Percentiles rank a stretch among this genome's conserved stretches.
Conservation (phyloP, 2,329 filamentous ascomycete species). For the Fusarium sterilihyphosum region DNA sequence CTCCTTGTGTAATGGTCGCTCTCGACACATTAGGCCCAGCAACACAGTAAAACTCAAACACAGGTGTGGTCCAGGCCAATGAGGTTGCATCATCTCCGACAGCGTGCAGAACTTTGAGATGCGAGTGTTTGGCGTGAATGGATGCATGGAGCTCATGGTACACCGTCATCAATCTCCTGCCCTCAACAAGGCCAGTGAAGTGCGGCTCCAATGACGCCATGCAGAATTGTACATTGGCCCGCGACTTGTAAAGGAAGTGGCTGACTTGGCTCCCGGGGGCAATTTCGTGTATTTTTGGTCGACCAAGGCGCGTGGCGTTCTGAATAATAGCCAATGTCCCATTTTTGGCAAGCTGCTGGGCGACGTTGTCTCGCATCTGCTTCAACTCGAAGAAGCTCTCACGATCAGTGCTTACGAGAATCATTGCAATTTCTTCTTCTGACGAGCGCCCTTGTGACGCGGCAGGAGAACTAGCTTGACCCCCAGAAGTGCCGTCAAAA, state of each 20-base stretch:
- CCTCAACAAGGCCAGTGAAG: conserved; percentile 67
- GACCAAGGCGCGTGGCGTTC: conserved; percentile 74
- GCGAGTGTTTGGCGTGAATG: conserved; percentile 84
- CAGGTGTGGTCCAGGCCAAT: conserved; percentile 88
- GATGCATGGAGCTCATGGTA: conserved; percentile 87
- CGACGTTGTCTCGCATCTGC: conserved; percentile 72
- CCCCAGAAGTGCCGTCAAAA: conserved; percentile 68
- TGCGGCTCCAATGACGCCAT: conserved; percentile 84
- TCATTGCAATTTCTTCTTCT: conserved; percentile 85
- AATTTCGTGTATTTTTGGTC: conserved; percentile 78
- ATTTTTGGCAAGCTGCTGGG: conserved; percentile 77
- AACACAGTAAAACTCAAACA: conserved; percentile 96
- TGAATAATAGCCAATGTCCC: conserved; percentile 80
- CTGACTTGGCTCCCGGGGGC: conserved; percentile 81
- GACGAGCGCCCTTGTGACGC: conserved; percentile 73
- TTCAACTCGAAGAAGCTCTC: conserved; percentile 93
- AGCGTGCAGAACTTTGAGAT: conserved; percentile 87
- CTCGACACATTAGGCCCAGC: conserved; percentile 77
- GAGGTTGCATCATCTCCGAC: conserved; percentile 79
- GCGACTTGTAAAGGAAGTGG: conserved; percentile 96
- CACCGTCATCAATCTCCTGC: conserved; percentile 79
- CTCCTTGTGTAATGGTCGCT: conserved; percentile 79
- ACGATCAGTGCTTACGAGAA: conserved; percentile 91
- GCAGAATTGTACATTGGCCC: conserved; percentile 93
- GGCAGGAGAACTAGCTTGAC: conserved; percentile 54